Conservation (phyloP, 2,329 filamentous ascomycete species). For the Diaporthe australafricana region DNA sequence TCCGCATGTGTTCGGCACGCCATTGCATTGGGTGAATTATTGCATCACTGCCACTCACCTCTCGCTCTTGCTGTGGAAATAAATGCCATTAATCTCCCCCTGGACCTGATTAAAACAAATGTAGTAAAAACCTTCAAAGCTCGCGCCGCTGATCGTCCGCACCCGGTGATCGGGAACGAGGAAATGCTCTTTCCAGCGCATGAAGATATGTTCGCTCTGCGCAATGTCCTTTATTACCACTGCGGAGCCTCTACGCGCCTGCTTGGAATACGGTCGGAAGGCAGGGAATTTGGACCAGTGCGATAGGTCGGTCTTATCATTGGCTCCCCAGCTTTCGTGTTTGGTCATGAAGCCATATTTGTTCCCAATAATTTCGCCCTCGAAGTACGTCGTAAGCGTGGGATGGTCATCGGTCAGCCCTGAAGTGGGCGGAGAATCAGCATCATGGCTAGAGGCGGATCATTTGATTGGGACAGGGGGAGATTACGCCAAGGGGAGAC, state of each 20-base stretch:
- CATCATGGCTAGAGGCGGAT: background rate
- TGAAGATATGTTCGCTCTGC: slow-evolving; percentile 91
- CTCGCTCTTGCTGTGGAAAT: slow-evolving; percentile 98
- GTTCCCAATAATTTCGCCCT: slow-evolving; percentile 95
- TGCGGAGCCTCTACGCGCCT: slow-evolving; percentile 67
- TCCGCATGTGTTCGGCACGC: background rate
- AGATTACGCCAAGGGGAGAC: slow-evolving; percentile 44
- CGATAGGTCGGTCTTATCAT: slow-evolving; percentile 88
- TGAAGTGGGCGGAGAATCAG: slow-evolving; percentile 50
- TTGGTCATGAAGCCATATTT: slow-evolving; percentile 95
- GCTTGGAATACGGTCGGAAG: slow-evolving; percentile 79
- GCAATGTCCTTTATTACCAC: slow-evolving; percentile 74
- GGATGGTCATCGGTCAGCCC: slow-evolving; percentile 95
- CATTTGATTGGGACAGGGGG: slow-evolving; percentile 8
- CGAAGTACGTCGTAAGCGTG: slow-evolving; percentile 97
- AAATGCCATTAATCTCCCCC: slow-evolving; percentile 90
- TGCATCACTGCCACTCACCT: slow-evolving; percentile 72
- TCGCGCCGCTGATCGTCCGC: slow-evolving; percentile 89
- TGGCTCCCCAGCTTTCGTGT: slow-evolving; percentile 91
- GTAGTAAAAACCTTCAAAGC: slow-evolving; percentile 99
- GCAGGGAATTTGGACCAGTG: slow-evolving; percentile 94
- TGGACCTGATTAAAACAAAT: slow-evolving; percentile 97
- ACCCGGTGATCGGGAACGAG: slow-evolving; percentile 95
- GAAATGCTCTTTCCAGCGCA: slow-evolving; percentile 99
- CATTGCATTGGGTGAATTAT: background rate